Percentiles rank a stretch among this genome's conserved stretches.
phyloP scores from a whole-genome alignment of 768 basidiomycete species.

The Panellus pusillus region DNA sequence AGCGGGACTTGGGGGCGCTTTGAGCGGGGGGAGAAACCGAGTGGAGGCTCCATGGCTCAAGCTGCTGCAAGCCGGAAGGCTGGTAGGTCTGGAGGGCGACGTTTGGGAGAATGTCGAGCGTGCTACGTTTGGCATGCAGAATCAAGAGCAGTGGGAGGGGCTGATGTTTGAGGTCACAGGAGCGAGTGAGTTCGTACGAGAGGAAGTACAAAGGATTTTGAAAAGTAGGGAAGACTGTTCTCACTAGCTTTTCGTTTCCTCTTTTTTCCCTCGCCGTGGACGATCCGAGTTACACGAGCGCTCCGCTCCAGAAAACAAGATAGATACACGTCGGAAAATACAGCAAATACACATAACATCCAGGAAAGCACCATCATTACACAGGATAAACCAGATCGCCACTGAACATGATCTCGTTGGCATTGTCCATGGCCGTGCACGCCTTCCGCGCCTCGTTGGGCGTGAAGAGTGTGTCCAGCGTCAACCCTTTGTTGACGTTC shows the following conservation, averaged over 20 bases:
- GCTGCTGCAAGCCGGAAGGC: constrained; percentile 65
- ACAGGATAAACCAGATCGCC: constrained; percentile 41
- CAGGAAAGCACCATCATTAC: constrained; percentile 6
- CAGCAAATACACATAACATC: background rate
- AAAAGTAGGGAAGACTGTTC: constrained; percentile 39
- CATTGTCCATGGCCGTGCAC: constrained; percentile 73
- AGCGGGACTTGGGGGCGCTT: constrained; percentile 48
- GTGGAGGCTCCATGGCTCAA: constrained; percentile 77
- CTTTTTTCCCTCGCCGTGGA: too few relatives aligned
- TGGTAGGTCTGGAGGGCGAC: constrained; percentile 63
- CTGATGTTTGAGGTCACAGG: constrained; percentile 53
- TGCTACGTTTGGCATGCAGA: constrained; percentile 47
- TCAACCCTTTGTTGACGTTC: constrained; percentile 74
- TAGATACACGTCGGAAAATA: too few relatives aligned
- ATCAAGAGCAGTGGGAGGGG: constrained; percentile 57
- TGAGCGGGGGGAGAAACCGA: constrained; percentile 48
- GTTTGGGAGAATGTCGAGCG: constrained; percentile 48
- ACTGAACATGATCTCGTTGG: constrained; percentile 84
- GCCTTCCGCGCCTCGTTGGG: constrained; percentile 76
- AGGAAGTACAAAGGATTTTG: constrained; percentile 60
- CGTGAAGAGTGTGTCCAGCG: constrained; percentile 70
- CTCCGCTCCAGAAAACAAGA: too few relatives aligned
- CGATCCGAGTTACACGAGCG: too few relatives aligned
- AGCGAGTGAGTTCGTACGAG: constrained; percentile 58
- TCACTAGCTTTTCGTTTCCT: background rate